A percentile compares a stretch with the other conserved stretches of the same genome.
Evolutionary conservation across 176 grass and related monocot genomes (phyloP).

Genomic region (Musa acuminata): DNA sequence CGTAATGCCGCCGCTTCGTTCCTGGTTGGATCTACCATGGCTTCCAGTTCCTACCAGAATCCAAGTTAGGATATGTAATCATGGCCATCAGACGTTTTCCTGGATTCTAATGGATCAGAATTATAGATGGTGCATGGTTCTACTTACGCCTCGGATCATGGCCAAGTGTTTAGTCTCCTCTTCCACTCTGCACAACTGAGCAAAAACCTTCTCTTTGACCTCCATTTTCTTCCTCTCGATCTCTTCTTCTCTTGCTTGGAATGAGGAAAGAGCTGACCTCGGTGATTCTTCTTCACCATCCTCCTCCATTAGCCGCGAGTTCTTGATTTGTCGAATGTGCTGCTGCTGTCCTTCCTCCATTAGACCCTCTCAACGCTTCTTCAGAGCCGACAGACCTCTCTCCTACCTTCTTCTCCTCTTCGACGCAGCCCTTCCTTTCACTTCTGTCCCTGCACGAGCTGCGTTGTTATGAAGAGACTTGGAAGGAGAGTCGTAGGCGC

Average conservation of each 20-base stretch:
- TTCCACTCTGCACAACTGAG: conserved; percentile 75
- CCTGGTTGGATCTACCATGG: conserved; percentile 72
- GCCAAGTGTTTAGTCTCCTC: conserved; percentile 80
- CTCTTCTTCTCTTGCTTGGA: conserved; percentile 88
- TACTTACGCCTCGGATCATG: conserved; percentile 52
- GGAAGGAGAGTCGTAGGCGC: no score
- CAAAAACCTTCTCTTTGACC: conserved; percentile 75
- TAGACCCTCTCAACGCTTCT: no score
- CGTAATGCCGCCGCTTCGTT: conserved; percentile 71
- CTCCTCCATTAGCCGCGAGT: conserved; percentile 14
- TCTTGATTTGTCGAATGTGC: conserved; percentile 16
- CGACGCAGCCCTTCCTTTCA: no score
- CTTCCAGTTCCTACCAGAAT: conserved; percentile 58
- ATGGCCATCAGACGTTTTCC: not conserved
- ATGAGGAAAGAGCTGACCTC: conserved; percentile 64
- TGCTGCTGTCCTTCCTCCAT: not conserved
- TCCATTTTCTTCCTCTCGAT: conserved; percentile 87
- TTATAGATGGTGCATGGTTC: no score
- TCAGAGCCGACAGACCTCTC: no score
- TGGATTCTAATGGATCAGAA: no score
- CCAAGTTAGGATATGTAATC: no score
- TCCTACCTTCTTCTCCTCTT: no score
- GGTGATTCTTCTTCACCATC: conserved; percentile 46
- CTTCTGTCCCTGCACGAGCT: no score
- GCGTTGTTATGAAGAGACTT: no score